Evolutionary conservation across 768 basidiomycete species (phyloP).

Genomic region (Russula foetens): DNA sequence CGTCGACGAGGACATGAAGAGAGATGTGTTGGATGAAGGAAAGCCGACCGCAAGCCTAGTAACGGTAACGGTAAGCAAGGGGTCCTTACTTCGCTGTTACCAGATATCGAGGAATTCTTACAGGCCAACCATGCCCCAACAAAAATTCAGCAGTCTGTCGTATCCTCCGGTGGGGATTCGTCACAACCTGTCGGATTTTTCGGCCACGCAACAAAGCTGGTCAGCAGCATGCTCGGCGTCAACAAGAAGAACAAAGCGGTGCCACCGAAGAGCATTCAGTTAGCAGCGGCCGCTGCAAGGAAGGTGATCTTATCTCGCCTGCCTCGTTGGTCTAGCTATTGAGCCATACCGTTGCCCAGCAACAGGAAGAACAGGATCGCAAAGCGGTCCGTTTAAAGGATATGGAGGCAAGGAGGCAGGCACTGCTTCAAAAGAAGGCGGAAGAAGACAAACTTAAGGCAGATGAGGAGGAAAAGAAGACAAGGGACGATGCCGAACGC

Average conservation of each 20-base stretch:
- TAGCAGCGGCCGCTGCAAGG: conserved; percentile 78
- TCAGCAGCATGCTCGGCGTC: conserved; percentile 54
- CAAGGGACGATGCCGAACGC: conserved; percentile 65
- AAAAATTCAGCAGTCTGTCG: conserved; percentile 49
- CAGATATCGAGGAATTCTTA: not conserved
- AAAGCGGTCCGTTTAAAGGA: conserved; percentile 67
- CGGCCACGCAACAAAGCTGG: conserved; percentile 59
- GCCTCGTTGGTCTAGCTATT: not conserved
- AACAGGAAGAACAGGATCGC: conserved; percentile 83
- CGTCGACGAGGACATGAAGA: conserved; percentile 32
- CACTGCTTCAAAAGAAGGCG: conserved; percentile 60
- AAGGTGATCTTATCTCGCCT: conserved; percentile 47
- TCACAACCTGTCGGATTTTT: conserved; percentile 49
- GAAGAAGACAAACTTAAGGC: conserved; percentile 64
- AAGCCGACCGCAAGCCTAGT: conserved; percentile 33
- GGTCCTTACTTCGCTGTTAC: not conserved
- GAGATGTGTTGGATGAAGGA: conserved; percentile 35
- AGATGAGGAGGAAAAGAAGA: conserved; percentile 60
- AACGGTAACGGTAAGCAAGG: conserved; percentile 32
- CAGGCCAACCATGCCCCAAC: conserved; percentile 20
- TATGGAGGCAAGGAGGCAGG: conserved; percentile 76
- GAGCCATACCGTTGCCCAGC: conserved; percentile 37
- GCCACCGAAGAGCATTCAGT: conserved; percentile 67
- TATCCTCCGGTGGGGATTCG: conserved; percentile 31
- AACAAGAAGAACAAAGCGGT: conserved; percentile 68